These are phyloP conservation scores for Ganoderma sinense DNA, from an alignment of 1,284 basidiomycete genomes.

Conservation along the genomic window DNA sequence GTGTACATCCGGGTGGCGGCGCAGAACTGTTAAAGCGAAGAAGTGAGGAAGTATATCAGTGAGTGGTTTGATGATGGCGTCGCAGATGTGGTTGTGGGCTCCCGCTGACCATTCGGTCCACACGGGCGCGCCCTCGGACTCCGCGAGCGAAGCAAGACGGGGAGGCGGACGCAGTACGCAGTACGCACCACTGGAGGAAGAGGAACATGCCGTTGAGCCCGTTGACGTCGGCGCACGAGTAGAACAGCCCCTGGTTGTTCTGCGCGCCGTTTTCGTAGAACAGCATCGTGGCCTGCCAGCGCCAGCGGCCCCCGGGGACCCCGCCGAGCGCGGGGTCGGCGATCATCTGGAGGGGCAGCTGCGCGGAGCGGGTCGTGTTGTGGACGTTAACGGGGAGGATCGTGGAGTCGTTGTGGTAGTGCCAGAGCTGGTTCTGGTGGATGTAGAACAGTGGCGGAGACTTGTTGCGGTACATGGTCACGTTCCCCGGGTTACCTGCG, in stretches of 20 bases:
- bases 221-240: slow-evolving; percentile 49
- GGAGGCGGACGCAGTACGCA: neutral
- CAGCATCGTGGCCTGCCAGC: slow-evolving; percentile 64
- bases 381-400: slow-evolving; percentile 62
- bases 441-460: slow-evolving; percentile 61
- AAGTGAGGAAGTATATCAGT: slow-evolving; percentile 1
- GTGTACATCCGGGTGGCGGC: slow-evolving; percentile 43
- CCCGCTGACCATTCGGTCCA: neutral
- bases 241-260: slow-evolving; percentile 59
- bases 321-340: slow-evolving; percentile 48
- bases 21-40: slow-evolving; percentile 28
- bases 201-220: slow-evolving; percentile 54
- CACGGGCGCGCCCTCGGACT: neutral
- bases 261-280: slow-evolving; percentile 55
- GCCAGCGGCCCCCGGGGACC: slow-evolving; percentile 55
- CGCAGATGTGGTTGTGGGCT: neutral
- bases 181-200: slow-evolving; percentile 54
- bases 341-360: slow-evolving; percentile 56
- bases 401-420: slow-evolving; percentile 61
- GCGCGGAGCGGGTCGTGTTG: slow-evolving; percentile 54
- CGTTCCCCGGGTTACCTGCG: slow-evolving; percentile 40
- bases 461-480: slow-evolving; percentile 38
- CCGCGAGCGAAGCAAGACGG: too few species aligned
- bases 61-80: neutral
- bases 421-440: slow-evolving; percentile 57